Percentiles rank a stretch among this genome's conserved stretches.
Conservation (phyloP, 2,329 filamentous ascomycete species). For the Juglanconis sp. region DNA sequence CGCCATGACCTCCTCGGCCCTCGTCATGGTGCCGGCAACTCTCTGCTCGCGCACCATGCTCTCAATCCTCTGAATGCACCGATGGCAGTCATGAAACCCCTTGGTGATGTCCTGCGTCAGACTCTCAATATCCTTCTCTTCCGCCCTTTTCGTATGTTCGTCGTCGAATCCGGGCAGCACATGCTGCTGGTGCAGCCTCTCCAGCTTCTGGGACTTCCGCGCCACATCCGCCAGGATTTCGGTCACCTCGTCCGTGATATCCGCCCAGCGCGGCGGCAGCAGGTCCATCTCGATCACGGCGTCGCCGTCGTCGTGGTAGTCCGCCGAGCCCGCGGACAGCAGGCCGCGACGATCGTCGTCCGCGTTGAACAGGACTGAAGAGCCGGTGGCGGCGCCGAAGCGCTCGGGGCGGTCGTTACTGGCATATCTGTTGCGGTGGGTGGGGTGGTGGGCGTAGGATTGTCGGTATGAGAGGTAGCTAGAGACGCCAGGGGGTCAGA, state of each 20-base stretch:
- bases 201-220: constrained; percentile 77
- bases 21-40: constrained; percentile 67
- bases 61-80: constrained; percentile 83
- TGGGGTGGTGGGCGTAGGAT: constrained; percentile 92
- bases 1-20: constrained; percentile 91
- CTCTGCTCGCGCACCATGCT: constrained; percentile 80
- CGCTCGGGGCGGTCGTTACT: constrained; percentile 55
- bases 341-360: constrained; percentile 66
- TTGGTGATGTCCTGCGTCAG: constrained; percentile 88
- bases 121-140: constrained; percentile 86
- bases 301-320: constrained; percentile 82
- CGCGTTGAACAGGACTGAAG: constrained; percentile 54
- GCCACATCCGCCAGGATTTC: constrained; percentile 78
- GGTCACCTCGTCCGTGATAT: constrained; percentile 89
- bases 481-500: constrained; percentile 2
- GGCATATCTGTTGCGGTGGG: constrained; percentile 74
- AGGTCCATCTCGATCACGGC: constrained; percentile 98
- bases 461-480: constrained; percentile 99
- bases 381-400: constrained; percentile 41
- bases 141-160: constrained; percentile 79
- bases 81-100: constrained; percentile 85
- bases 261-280: constrained; percentile 90
- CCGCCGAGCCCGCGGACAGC: constrained; percentile 73
- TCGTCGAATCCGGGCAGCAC: constrained; percentile 96
- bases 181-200: constrained; percentile 95